These are phyloP conservation scores for Rubus parviflorus DNA, from an alignment of 306 rosid genomes.

Conservation along the genomic window DNA sequence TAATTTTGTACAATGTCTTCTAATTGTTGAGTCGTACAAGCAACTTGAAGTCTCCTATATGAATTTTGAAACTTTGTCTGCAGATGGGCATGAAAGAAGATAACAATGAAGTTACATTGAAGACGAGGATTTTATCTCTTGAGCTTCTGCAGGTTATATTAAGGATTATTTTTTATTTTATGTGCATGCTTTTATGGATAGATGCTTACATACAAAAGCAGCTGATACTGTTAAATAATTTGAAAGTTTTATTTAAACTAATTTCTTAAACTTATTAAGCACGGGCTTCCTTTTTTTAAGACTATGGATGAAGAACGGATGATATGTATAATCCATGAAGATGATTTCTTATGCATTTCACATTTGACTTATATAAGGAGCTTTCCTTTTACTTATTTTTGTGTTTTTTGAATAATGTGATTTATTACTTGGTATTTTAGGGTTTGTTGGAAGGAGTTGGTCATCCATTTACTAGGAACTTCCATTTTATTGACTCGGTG, in stretches of 20 bases:
- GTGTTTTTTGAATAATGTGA: slow-evolving; percentile 21
- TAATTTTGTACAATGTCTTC: slow-evolving; percentile 30
- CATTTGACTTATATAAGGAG: slow-evolving; percentile 5
- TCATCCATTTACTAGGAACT: slow-evolving; percentile 87
- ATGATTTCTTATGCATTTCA: slow-evolving; percentile 2
- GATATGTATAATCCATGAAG: not conserved
- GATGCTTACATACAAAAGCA: not conserved
- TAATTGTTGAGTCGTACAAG: slow-evolving; percentile 15
- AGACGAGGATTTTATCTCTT: slow-evolving; percentile 93
- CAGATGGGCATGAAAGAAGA: slow-evolving; percentile 99
- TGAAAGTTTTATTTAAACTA: not conserved
- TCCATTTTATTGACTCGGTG: slow-evolving; percentile 99
- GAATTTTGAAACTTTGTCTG: slow-evolving; percentile 29
- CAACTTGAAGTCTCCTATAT: slow-evolving; percentile 26
- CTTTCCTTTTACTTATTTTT: not conserved
- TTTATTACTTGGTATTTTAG: slow-evolving; percentile 44
- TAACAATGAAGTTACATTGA: slow-evolving; percentile 84
- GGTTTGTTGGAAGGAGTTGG: slow-evolving; percentile 98
- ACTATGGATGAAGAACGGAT: not conserved
- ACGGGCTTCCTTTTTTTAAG: not conserved
- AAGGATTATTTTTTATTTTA: slow-evolving; percentile 27
- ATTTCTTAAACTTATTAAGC: not conserved
- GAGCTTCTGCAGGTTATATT: slow-evolving; percentile 92
- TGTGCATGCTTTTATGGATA: slow-evolving; percentile 4
- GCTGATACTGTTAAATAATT: not conserved